Evolutionary conservation across 331 rosid genomes (phyloP).

Genomic region (Malus hybrid): DNA sequence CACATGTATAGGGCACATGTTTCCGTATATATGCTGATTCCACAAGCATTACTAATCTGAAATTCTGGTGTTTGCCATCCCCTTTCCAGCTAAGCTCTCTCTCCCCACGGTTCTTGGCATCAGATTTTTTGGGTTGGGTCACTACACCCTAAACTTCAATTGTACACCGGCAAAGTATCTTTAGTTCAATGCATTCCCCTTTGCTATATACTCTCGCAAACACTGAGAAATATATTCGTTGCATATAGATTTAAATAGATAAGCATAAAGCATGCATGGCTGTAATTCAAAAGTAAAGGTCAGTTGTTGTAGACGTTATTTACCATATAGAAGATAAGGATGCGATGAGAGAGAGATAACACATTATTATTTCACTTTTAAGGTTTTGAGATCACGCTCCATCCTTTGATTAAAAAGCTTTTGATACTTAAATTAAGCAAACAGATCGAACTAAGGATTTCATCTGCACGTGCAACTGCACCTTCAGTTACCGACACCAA

Average conservation of each 20-base stretch:
- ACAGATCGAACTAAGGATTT: neutral
- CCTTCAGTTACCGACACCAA: neutral
- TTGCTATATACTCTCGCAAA: neutral
- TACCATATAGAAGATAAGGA: neutral
- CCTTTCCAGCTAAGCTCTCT: neutral
- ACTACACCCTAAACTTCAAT: neutral
- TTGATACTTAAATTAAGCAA: neutral
- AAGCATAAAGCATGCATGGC: neutral
- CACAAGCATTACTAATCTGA: neutral
- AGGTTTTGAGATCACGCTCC: neutral
- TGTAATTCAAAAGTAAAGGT: neutral
- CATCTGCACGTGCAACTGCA: neutral
- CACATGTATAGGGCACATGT: too few relatives aligned
- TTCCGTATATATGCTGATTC: neutral
- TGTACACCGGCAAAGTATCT: neutral
- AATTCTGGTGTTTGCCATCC: neutral
- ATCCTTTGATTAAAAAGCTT: neutral
- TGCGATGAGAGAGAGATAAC: neutral
- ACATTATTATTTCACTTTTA: neutral
- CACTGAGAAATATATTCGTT: neutral
- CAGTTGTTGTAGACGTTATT: neutral
- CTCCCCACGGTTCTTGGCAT: neutral
- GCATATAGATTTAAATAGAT: neutral
- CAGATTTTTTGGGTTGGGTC: neutral
- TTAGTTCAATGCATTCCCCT: neutral